A percentile compares a stretch with the other conserved stretches of the same genome.
These are phyloP conservation scores for Prunus yedoensis DNA, from an alignment of 331 rosid species.

Conservation along the genomic window DNA sequence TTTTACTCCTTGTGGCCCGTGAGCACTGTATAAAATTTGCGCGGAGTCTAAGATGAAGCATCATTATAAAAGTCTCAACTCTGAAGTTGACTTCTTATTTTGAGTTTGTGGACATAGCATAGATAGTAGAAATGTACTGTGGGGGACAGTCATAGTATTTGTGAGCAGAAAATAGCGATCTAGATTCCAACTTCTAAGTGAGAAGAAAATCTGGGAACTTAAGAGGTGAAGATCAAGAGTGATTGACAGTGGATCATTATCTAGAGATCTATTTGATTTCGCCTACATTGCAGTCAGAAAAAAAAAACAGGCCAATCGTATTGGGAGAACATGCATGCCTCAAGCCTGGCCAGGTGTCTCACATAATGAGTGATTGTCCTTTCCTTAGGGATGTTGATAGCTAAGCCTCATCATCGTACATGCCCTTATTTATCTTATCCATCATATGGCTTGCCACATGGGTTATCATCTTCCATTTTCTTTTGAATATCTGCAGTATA, in stretches of 20 bases:
- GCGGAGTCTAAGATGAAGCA: neutral
- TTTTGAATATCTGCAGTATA: neutral
- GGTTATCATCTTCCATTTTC: neutral
- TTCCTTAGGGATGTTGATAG: neutral
- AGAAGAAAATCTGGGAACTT: neutral
- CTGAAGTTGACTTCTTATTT: neutral
- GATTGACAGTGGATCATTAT: neutral
- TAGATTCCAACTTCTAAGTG: neutral
- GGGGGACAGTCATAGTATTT: neutral
- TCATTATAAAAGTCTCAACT: neutral
- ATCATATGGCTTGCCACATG: neutral
- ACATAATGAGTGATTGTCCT: neutral
- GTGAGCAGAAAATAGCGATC: neutral
- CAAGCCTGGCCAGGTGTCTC: neutral
- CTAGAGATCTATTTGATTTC: neutral
- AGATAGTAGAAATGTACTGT: neutral
- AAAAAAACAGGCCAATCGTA: neutral
- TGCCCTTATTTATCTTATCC: neutral
- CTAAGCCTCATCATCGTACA: neutral
- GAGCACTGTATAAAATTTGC: neutral
- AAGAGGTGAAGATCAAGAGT: neutral
- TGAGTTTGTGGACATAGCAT: neutral
- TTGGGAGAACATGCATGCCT: neutral
- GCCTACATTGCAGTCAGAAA: neutral
- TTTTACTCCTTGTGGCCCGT: neutral